These are phyloP conservation scores for Solanum ossicruentum DNA, from an alignment of 257 asterid genomes.

Conservation along the genomic window DNA sequence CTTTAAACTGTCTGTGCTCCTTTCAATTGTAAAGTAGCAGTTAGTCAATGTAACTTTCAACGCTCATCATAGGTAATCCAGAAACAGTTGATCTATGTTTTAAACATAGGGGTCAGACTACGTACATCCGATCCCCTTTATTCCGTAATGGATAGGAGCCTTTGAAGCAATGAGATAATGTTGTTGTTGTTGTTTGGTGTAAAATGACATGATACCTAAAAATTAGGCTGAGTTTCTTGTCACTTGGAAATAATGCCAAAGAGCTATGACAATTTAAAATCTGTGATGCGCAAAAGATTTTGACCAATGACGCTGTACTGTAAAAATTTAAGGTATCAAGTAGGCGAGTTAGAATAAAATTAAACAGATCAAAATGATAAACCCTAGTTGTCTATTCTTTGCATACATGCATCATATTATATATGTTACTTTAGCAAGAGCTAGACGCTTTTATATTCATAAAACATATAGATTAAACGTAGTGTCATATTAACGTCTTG, in stretches of 20 bases:
- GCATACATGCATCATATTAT: neutral
- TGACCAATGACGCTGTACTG: neutral
- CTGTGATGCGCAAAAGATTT: neutral
- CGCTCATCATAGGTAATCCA: no score
- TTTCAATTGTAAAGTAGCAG: no score
- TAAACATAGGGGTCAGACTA: no score
- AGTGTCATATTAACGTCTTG: neutral
- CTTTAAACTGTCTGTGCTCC: no score
- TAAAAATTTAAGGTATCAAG: neutral
- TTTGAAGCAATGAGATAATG: no score
- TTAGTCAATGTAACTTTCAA: no score
- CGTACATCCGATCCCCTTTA: no score
- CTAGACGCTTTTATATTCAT: neutral
- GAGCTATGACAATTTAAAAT: neutral
- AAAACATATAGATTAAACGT: neutral
- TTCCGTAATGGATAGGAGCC: no score
- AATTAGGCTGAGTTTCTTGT: neutral
- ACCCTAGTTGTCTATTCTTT: neutral
- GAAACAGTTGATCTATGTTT: no score
- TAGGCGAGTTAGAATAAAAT: neutral
- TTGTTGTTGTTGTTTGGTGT: no score
- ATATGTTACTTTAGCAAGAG: neutral
- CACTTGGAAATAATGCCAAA: neutral
- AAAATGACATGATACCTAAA: neutral
- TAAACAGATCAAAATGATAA: neutral